Conservation (phyloP, 345 rosid species). For the Punica granatum region DNA sequence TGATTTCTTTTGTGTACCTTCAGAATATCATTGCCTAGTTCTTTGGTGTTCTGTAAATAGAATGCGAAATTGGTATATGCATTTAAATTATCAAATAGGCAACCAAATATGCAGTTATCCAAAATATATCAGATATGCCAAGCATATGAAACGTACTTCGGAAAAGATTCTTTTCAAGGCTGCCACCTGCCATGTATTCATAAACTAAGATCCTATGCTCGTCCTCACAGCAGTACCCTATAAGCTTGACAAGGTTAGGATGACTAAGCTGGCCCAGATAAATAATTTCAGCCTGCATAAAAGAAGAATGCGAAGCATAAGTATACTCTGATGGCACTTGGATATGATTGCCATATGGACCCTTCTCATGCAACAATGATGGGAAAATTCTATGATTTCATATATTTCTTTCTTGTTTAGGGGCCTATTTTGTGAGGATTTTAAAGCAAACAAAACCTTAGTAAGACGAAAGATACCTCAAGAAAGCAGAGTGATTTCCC, state of each 20-base stretch:
- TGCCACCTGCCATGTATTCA: slow-evolving; percentile 91
- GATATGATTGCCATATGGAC: background rate
- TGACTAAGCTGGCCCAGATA: slow-evolving; percentile 92
- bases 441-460: background rate
- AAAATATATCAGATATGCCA: background rate
- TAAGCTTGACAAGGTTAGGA: slow-evolving; percentile 89
- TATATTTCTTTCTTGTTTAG: background rate
- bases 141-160: slow-evolving; percentile 53
- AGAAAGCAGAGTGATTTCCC: too few species aligned
- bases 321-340: background rate
- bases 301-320: slow-evolving; percentile 5
- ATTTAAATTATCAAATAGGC: background rate
- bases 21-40: background rate
- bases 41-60: background rate
- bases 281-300: slow-evolving; percentile 84
- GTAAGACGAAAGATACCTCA: too few species aligned
- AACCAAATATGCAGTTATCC: background rate
- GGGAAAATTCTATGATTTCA: background rate
- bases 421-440: background rate
- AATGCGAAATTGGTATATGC: background rate
- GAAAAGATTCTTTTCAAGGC: slow-evolving; percentile 92
- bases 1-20: too few species aligned
- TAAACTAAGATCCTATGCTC: slow-evolving; percentile 84
- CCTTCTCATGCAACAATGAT: background rate
- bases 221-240: slow-evolving; percentile 98